These are phyloP conservation scores for Colletotrichum sp. DNA, from an alignment of 2,329 filamentous ascomycete genomes.

Conservation along the genomic window DNA sequence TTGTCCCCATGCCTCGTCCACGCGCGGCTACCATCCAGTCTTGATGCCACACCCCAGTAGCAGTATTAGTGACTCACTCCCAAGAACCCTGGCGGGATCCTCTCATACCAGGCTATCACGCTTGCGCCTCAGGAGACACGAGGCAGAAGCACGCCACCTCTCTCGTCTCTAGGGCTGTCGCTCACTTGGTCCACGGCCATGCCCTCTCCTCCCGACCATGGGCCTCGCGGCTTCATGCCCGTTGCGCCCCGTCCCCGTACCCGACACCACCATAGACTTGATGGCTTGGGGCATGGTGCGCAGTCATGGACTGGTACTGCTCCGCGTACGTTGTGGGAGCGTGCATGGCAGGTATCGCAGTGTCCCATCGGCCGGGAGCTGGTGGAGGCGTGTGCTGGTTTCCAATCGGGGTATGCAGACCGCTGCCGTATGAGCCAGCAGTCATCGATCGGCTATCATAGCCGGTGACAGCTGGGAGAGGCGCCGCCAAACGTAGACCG, in stretches of 20 bases:
- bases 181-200: background rate
- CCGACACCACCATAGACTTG: constrained; percentile 47
- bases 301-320: constrained; percentile 40
- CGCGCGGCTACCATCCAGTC: background rate
- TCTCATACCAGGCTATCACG: background rate
- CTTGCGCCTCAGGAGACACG: constrained; percentile 3
- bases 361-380: constrained; percentile 39
- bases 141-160: constrained; percentile 14
- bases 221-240: constrained; percentile 37
- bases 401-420: constrained; percentile 40
- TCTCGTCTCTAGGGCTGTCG: background rate
- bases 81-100: background rate
- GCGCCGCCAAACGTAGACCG: constrained; percentile 19
- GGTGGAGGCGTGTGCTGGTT: constrained; percentile 27
- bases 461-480: constrained; percentile 42
- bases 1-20: constrained; percentile 12
- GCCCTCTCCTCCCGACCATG: background rate
- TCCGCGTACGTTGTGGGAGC: constrained; percentile 41
- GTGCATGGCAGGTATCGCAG: constrained; percentile 28
- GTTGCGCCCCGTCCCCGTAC: constrained; percentile 48
- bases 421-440: constrained; percentile 42
- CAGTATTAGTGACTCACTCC: constrained; percentile 8
- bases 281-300: constrained; percentile 36
- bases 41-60: background rate
- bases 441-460: constrained; percentile 41